phyloP scores from a whole-genome alignment of 2,329 filamentous ascomycete species.

The Aaosphaeria arxii region DNA sequence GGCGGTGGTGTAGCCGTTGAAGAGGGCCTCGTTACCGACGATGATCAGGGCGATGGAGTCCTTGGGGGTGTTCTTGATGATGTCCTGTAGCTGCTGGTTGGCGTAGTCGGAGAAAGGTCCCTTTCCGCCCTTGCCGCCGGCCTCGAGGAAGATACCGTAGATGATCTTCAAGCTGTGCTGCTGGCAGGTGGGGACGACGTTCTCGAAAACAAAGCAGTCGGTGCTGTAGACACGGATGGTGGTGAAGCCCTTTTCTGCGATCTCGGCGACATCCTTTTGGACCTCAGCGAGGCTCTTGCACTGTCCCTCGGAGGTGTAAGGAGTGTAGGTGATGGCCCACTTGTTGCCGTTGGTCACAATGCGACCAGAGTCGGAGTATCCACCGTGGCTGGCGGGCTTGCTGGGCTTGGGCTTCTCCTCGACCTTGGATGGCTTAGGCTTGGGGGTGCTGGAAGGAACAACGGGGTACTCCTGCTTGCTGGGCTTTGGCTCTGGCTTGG shows the following conservation, averaged over 20 bases:
- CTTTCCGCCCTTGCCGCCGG: slow-evolving; percentile 46
- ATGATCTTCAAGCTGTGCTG: slow-evolving; percentile 73
- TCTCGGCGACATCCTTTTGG: slow-evolving; percentile 40
- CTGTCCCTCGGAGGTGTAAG: slow-evolving; percentile 41
- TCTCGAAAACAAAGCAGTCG: slow-evolving; percentile 79
- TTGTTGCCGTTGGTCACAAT: slow-evolving; percentile 43
- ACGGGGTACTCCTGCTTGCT: slow-evolving; percentile 49
- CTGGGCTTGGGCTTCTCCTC: slow-evolving; percentile 27
- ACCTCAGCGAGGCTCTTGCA: slow-evolving; percentile 44
- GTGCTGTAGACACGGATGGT: slow-evolving; percentile 82
- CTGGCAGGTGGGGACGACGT: slow-evolving; percentile 68
- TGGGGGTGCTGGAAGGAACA: slow-evolving; percentile 12
- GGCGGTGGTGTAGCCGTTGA: slow-evolving; percentile 67
- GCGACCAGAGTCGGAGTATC: slow-evolving; percentile 20
- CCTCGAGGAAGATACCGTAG: slow-evolving; percentile 81
- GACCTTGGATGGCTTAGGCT: slow-evolving; percentile 14
- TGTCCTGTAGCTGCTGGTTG: slow-evolving; percentile 69
- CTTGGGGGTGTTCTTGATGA: slow-evolving; percentile 67
- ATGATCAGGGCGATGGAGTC: slow-evolving; percentile 76
- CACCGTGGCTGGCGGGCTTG: slow-evolving; percentile 6
- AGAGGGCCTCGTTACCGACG: slow-evolving; percentile 87
- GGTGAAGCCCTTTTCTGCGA: slow-evolving; percentile 54
- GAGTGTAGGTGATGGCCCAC: slow-evolving; percentile 51
- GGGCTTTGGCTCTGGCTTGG: slow-evolving; percentile 16
- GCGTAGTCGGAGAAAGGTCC: slow-evolving; percentile 51